Evolutionary conservation across 768 basidiomycete genomes (phyloP).

Genomic region (Chalciporus sphaerocephalus): DNA sequence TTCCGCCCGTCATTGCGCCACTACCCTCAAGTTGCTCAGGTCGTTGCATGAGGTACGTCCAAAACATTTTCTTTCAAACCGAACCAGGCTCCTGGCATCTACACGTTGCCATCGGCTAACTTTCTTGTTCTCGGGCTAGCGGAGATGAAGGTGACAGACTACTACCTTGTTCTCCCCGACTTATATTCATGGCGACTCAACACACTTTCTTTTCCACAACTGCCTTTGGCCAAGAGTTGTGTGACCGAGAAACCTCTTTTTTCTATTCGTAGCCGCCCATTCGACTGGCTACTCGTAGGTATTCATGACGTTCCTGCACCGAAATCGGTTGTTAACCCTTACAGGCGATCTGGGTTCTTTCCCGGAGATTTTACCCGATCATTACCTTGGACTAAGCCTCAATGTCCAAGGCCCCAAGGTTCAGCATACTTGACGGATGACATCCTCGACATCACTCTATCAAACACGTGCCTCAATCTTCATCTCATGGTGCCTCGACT

Average conservation of each 20-base stretch:
- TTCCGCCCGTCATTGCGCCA: conserved; percentile 49
- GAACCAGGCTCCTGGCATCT: not conserved
- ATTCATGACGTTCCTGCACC: too few species aligned
- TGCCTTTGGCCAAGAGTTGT: not conserved
- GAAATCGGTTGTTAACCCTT: too few species aligned
- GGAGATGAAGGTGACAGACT: not conserved
- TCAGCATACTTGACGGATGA: too few species aligned
- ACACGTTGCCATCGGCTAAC: not conserved
- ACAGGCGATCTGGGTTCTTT: too few species aligned
- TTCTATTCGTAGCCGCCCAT: conserved; percentile 10
- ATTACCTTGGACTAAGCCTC: too few species aligned
- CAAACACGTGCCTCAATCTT: too few species aligned
- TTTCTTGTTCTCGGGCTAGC: not conserved
- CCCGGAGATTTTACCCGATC: too few species aligned
- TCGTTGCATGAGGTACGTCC: conserved; percentile 42
- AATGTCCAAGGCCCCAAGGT: too few species aligned
- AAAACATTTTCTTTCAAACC: conserved; percentile 15
- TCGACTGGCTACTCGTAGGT: too few species aligned
- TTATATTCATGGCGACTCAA: conserved; percentile 23
- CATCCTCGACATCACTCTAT: too few species aligned
- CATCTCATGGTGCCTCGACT: too few species aligned
- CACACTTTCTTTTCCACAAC: not conserved
- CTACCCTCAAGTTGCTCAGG: conserved; percentile 61
- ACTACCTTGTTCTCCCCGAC: conserved; percentile 1
- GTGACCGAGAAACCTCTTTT: conserved; percentile 20